Base-by-base conservation (phyloP, 768 basidiomycete genomes). In the Pleurotus pulmonarius region DNA sequence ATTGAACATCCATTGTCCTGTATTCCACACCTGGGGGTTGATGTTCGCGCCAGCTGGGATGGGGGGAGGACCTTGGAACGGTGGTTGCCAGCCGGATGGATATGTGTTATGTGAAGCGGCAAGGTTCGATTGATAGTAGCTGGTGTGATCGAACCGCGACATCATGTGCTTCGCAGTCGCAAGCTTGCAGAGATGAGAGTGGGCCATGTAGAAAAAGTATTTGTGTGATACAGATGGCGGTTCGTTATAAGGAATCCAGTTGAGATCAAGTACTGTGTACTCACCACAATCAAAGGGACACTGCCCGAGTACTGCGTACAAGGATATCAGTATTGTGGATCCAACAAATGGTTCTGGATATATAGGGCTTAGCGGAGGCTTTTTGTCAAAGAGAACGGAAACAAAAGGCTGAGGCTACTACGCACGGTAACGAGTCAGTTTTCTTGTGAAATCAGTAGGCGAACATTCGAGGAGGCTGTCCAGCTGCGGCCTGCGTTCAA, bases 21-120 rank as follows among this genome's bases (percentile, higher is more conserved):
- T 71, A 26, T 79, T 74, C 83, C 83, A 85, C 56, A 77, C 75
- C 43, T 75, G 72, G 1, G 72, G 70, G 55, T 75, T 77, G 4
- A 80, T 65, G 41, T 70, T 67, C 16, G 73, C 60, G 34, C 80
- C 79, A 4, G 75, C 59, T 4, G 86, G 85, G 13, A 77, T 72
- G 13, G 86, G 86, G n/a, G 86, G 83, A 6, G 81, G 78, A 13
- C 75, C 75, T n/a, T 69, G 66, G 51, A 66, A 77, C 0, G 77
- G 77, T 24, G 56, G 56, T 18, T 53, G 37, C 59, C 59, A 60
- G 34, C 56, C 59, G 26, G 56, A 43, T 12, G 59, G 59, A 38
- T 38, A 55, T 16, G 47, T 2, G 22, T 48, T 24, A n/a, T 48
- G 43, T 34, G 54, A 53, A 24, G 39, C 16, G 51, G 38, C 15